A percentile compares a stretch with the other conserved stretches of the same genome.
Conservation (phyloP, 2,329 filamentous ascomycete genomes). For the Paraconiothyrium sp. region DNA sequence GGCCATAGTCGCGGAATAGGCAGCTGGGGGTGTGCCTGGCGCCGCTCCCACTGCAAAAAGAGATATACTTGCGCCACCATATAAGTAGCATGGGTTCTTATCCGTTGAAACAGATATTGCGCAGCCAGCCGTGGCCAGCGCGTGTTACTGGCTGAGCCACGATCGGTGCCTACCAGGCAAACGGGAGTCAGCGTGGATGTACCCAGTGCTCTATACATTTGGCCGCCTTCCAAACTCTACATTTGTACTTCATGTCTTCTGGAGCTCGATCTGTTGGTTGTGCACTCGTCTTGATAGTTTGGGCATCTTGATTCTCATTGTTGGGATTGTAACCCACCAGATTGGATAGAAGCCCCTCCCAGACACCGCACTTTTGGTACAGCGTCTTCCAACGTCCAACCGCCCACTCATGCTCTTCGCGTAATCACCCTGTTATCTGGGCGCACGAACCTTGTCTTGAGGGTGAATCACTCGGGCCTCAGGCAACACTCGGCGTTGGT, state of each 20-base stretch:
- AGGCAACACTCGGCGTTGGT: background rate
- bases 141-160: constrained; percentile 11
- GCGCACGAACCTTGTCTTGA: background rate
- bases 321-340: background rate
- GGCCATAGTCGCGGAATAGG: background rate
- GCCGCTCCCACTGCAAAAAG: background rate
- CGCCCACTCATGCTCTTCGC: background rate
- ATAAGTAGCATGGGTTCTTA: background rate
- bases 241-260: background rate
- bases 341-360: background rate
- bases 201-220: background rate
- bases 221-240: background rate
- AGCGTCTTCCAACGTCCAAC: background rate
- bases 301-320: background rate
- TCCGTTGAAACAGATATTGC: background rate
- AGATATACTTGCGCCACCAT: background rate
- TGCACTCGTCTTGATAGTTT: background rate
- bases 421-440: background rate
- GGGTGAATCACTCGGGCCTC: background rate
- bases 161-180: constrained; percentile 6
- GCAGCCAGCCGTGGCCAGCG: background rate
- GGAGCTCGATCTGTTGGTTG: background rate
- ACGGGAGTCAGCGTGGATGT: background rate
- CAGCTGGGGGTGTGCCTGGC: background rate
- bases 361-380: background rate